Base-by-base conservation (phyloP, 306 rosid species). In the Aeschynomene evenia region DNA sequence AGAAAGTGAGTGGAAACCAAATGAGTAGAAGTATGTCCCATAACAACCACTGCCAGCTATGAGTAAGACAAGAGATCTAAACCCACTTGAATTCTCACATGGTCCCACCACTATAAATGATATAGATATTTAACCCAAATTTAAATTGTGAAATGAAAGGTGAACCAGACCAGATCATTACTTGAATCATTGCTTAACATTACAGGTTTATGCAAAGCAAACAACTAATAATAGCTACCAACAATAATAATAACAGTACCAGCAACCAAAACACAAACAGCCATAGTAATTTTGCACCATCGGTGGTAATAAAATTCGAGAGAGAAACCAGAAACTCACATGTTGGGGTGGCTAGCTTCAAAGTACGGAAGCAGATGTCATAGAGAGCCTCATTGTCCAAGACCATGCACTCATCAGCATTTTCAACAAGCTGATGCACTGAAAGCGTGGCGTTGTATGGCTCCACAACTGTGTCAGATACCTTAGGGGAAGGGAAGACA, bases 381-480 rank as follows among this genome's bases (percentile, higher is more conserved):
- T 82, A 82, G 29, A 82, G 83, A 36, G 86, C 86, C 78, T 82
- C 86, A 52, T 82, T 82, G 69, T 82, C 86, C 72, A 82, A 60
- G 42, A 82, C 86, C 86, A 82, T 82, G 51, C 86, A 82, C 45
- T 82, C 85, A 51, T 82, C 85, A 0, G 85, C 85, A 39, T 82
- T 82, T 69, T 82, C 86, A 16, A 82, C 86, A 52, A 82, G 86
- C 60, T 82, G 86, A 43, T 82, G 86, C 51, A 78, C 86, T 15
- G 86, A 82, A 15, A 82, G 86, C 3, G 86, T 82, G 5, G 86
- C 86, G 39, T 82, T 82, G 69, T 82, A 82, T 28, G 86, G 86
- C 69, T 82, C 86, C 45, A 82, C 83, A 36, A 82, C 86, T 1
- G 86, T 82, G 52, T 82, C 86, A 20, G 86, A 82, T 24, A 82